phyloP scores from a whole-genome alignment of 1,139 yeast species.

The Magnusiomyces fungicola region DNA sequence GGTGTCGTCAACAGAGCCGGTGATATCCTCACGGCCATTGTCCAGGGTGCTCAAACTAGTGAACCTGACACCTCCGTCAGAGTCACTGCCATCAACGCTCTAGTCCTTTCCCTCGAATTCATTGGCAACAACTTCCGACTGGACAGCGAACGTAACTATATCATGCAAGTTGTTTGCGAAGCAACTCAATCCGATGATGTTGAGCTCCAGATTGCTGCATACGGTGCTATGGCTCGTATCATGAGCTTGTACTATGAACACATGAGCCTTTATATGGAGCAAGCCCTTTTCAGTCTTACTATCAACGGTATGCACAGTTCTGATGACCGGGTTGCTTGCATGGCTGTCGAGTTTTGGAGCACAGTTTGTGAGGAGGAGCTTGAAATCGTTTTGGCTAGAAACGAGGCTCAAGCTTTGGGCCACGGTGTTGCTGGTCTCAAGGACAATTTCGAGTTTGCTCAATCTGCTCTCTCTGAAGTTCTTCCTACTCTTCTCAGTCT shows the following conservation, averaged over 20 bases:
- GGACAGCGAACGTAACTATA: slow-evolving; percentile 92
- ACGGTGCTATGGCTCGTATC: slow-evolving; percentile 89
- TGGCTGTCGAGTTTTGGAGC: slow-evolving; percentile 99
- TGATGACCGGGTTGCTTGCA: slow-evolving; percentile 86
- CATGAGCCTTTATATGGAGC: slow-evolving; percentile 96
- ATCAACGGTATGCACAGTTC: slow-evolving; percentile 84
- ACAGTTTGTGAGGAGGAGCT: slow-evolving; percentile 95
- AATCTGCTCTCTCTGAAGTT: slow-evolving; percentile 74
- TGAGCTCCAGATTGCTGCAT: slow-evolving; percentile 88
- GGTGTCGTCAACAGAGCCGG: slow-evolving; percentile 78
- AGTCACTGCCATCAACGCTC: slow-evolving; percentile 83
- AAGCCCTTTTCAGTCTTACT: slow-evolving; percentile 85
- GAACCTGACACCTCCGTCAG: slow-evolving; percentile 74
- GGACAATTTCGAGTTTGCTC: slow-evolving; percentile 62
- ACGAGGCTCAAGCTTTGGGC: slow-evolving; percentile 41
- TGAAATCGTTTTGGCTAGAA: slow-evolving; percentile 62
- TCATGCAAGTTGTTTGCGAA: slow-evolving; percentile 98
- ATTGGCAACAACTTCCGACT: slow-evolving; percentile 80
- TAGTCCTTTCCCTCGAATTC: slow-evolving; percentile 85
- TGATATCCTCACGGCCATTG: slow-evolving; percentile 89
- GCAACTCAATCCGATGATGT: slow-evolving; percentile 85
- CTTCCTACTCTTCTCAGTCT: slow-evolving; percentile 77
- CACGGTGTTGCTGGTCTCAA: slow-evolving; percentile 18
- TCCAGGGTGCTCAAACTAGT: slow-evolving; percentile 85
- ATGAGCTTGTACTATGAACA: slow-evolving; percentile 82